Evolutionary conservation across 768 basidiomycete species (phyloP), one percentile per base, ranked within the genome.

Genomic region (Punctularia strigosozonata): DNA sequence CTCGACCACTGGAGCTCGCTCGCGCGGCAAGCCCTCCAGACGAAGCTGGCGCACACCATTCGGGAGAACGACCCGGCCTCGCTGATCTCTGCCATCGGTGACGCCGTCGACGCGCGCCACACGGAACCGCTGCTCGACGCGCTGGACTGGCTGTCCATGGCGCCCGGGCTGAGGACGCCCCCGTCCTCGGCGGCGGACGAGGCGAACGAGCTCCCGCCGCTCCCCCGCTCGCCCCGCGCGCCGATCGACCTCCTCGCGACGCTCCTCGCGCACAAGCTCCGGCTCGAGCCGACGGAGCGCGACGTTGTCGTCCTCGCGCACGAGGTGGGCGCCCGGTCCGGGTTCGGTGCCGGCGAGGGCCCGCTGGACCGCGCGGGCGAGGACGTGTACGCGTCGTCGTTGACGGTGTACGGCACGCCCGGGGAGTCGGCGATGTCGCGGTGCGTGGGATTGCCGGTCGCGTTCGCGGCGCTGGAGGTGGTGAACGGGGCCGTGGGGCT

Each of bases 221-320:
- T 77, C 1, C 80, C 75, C 0, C 40, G 49, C 1, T 54, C 46
- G 12, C 58, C 63, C 0, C 53, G 59, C 15, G 52, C 69, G 3
- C 79, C 86, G 1, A 64, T 91, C 45, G 85, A 91, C 50, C 60
- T 84, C 14, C 76, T 95, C 49, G 77, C 89, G 1, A 56, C 62
- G 25, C 63, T 90, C 5, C 71, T 95, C 13, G 68, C 81, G 0
- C 68, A 78, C 49, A 78, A 75, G 43, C 71, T 92, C 24, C 64
- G 65, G 8, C 95, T 94, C 54, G 53, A 43, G 0, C 70, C 73
- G 0, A 60, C 65, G 26, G 92, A 97, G 56, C 73, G 79, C 14
- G 92, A 97, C 54, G 75, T 89, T 61, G 89, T 91, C 44, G 69
- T 94, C 21, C 74, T 95, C 13, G 66, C 78, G 38, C 91, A 97